Evolutionary conservation across 768 basidiomycete species (phyloP).

Genomic region (Steccherinum ochraceum): DNA sequence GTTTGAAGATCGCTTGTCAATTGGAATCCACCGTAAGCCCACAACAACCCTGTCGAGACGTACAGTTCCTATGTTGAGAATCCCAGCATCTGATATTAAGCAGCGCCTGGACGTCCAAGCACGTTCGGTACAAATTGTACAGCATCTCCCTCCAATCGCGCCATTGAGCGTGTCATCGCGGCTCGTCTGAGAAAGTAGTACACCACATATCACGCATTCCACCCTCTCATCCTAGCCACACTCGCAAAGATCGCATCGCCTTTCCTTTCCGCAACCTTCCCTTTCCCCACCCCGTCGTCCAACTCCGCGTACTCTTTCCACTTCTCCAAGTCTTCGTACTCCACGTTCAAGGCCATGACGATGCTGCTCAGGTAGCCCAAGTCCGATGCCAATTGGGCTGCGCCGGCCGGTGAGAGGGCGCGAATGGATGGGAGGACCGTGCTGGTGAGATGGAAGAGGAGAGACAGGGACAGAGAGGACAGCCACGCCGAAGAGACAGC

Average conservation of each 20-base stretch:
- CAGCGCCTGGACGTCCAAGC: too few species aligned
- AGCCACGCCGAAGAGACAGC: constrained; percentile 89
- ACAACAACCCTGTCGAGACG: too few species aligned
- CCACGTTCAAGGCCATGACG: constrained; percentile 84
- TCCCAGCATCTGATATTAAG: too few species aligned
- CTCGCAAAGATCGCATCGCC: constrained; percentile 11
- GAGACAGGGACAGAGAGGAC: constrained; percentile 77
- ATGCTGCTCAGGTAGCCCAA: constrained; percentile 89
- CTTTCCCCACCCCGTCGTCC: constrained; percentile 40
- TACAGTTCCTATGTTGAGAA: too few species aligned
- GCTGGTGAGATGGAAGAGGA: constrained; percentile 67
- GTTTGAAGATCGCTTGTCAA: too few species aligned
- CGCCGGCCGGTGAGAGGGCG: constrained; percentile 56
- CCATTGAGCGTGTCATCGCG: too few species aligned
- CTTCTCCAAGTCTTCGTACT: constrained; percentile 67
- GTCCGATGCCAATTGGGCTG: constrained; percentile 82
- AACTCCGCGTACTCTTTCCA: constrained; percentile 73
- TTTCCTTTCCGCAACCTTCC: constrained; percentile 8
- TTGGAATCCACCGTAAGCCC: too few species aligned
- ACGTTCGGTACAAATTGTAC: too few species aligned
- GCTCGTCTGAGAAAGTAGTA: too few species aligned
- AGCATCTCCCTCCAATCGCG: too few species aligned
- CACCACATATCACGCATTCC: constrained; percentile 6
- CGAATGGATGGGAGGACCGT: constrained; percentile 68
- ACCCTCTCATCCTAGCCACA: constrained; percentile 17